These are phyloP conservation scores for Cinchona pubescens DNA, from an alignment of 257 asterid genomes.

Conservation along the genomic window DNA sequence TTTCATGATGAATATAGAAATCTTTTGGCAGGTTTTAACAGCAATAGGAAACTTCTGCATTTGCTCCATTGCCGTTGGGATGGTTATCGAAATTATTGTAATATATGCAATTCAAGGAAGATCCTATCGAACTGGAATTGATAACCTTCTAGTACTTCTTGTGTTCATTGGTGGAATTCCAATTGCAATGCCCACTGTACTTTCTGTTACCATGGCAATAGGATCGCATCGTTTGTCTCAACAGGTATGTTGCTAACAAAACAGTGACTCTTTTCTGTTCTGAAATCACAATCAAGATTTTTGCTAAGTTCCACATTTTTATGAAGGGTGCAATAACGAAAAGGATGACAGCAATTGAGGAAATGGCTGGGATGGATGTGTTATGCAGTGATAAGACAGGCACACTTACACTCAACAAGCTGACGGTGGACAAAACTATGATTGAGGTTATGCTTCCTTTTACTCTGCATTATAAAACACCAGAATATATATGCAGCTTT, in stretches of 20 bases:
- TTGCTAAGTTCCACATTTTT: background rate
- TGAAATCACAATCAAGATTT: background rate
- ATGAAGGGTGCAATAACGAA: conserved; percentile 43
- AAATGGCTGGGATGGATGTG: conserved; percentile 53
- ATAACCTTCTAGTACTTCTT: conserved; percentile 41
- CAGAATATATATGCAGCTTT: background rate
- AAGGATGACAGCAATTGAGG: conserved; percentile 48
- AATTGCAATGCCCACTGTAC: conserved; percentile 45
- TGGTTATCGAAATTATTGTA: conserved; percentile 32
- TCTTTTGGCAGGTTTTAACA: conserved; percentile 35
- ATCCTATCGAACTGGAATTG: conserved; percentile 37
- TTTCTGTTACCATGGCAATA: conserved; percentile 42
- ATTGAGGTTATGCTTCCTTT: conserved; percentile 28
- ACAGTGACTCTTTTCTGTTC: background rate
- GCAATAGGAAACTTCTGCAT: conserved; percentile 48
- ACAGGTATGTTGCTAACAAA: conserved; percentile 23
- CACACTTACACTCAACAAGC: conserved; percentile 39
- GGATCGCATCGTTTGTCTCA: conserved; percentile 40
- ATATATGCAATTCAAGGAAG: conserved; percentile 34
- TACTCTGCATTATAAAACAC: background rate
- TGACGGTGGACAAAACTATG: conserved; percentile 35
- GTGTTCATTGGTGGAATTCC: conserved; percentile 50
- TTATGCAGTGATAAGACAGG: conserved; percentile 48
- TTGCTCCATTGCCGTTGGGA: conserved; percentile 43
- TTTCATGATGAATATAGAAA: background rate